These are phyloP conservation scores for Ophiosphaerella korrae DNA, from an alignment of 2,329 filamentous ascomycete genomes.

Conservation along the genomic window DNA sequence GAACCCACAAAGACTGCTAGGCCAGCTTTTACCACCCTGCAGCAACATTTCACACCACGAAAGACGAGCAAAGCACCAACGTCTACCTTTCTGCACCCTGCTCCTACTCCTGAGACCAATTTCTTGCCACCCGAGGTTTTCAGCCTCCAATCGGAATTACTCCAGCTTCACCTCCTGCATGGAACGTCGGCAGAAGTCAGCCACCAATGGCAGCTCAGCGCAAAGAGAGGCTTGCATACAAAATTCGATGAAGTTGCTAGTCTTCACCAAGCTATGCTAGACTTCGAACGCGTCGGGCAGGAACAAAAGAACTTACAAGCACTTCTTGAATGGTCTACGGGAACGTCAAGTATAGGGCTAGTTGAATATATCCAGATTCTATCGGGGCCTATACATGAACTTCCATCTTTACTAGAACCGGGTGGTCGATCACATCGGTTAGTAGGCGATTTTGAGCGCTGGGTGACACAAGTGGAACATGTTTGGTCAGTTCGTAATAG, in stretches of 20 bases:
- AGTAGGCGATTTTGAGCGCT: constrained; percentile 38
- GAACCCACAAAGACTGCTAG: constrained; percentile 30
- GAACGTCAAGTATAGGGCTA: constrained; percentile 31
- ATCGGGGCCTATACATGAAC: constrained; percentile 43
- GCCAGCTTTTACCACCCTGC: constrained; percentile 46
- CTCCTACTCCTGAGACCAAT: constrained; percentile 20
- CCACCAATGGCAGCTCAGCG: constrained; percentile 41
- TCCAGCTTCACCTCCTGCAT: constrained; percentile 47
- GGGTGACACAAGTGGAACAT: constrained; percentile 38
- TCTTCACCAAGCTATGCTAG: constrained; percentile 41
- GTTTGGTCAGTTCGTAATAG: constrained; percentile 28
- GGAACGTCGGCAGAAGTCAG: constrained; percentile 25
- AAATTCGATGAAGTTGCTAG: constrained; percentile 47
- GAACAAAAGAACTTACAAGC: constrained; percentile 46
- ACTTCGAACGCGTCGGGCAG: constrained; percentile 42
- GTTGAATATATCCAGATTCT: constrained; percentile 44
- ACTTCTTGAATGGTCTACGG: constrained; percentile 42
- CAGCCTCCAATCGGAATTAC: constrained; percentile 44
- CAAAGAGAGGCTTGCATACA: constrained; percentile 31
- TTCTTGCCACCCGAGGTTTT: constrained; percentile 36
- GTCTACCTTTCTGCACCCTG: constrained; percentile 42
- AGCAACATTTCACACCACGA: constrained; percentile 49
- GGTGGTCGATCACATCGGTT: constrained; percentile 41
- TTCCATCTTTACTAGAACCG: constrained; percentile 38
- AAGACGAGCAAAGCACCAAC: constrained; percentile 44